Percentiles rank a stretch among this genome's conserved stretches.
Evolutionary conservation across 352 stramenopile species (phyloP).

Genomic region (Phytophthora brassicae): DNA sequence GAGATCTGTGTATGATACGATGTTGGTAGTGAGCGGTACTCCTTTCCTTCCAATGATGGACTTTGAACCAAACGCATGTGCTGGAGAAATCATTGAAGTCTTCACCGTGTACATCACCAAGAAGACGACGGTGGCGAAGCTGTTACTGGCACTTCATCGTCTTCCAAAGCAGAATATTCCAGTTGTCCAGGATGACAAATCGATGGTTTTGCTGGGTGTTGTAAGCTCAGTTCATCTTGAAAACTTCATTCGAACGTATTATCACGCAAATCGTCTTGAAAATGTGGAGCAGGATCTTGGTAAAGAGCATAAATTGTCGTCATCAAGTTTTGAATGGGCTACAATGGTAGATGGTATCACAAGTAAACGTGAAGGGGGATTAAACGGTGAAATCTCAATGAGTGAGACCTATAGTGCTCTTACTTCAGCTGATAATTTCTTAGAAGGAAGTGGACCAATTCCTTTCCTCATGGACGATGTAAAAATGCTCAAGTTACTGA

Average conservation of each 20-base stretch:
- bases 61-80: conserved; percentile 49
- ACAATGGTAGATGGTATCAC: conserved; percentile 49
- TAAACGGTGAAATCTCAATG: conserved; percentile 54
- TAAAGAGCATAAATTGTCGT: conserved; percentile 40
- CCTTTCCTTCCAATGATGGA: conserved; percentile 74
- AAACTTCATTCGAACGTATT: conserved; percentile 59
- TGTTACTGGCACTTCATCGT: conserved; percentile 59
- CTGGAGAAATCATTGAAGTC: conserved; percentile 62
- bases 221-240: conserved; percentile 50
- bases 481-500: conserved; percentile 69
- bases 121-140: conserved; percentile 50
- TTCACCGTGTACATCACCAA: conserved; percentile 64
- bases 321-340: conserved; percentile 44
- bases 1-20: conserved; percentile 71
- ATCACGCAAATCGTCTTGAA: conserved; percentile 37
- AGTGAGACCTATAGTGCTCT: conserved; percentile 60
- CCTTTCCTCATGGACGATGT: conserved; percentile 80
- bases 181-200: conserved; percentile 56
- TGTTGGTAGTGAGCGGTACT: conserved; percentile 56
- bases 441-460: conserved; percentile 19
- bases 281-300: conserved; percentile 61
- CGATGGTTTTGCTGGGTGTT: conserved; percentile 57
- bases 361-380: conserved; percentile 39
- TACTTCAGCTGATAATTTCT: conserved; percentile 15
- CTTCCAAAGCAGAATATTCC: conserved; percentile 62